Evolutionary conservation across 2,329 filamentous ascomycete species (phyloP).

Genomic region (Aspergillus amoenus): DNA sequence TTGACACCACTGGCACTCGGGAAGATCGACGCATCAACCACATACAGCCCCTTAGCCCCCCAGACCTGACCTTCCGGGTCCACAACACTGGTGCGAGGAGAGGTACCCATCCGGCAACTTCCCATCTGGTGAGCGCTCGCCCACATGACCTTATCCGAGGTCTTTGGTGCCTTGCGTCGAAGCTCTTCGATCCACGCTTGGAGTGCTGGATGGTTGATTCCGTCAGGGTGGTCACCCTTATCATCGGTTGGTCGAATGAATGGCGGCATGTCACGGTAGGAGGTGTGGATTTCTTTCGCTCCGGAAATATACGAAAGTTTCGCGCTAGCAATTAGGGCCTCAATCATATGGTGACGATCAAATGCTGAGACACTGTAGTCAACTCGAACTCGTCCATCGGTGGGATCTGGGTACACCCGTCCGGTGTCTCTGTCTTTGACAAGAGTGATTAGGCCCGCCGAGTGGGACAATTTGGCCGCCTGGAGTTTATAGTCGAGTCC

Average conservation of each 20-base stretch:
- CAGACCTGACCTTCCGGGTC: conserved; percentile 48
- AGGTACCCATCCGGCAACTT: conserved; percentile 49
- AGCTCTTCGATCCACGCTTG: conserved; percentile 55
- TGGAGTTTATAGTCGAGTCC: conserved; percentile 72
- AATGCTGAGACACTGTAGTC: conserved; percentile 69
- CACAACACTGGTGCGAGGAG: conserved; percentile 44
- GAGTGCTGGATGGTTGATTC: conserved; percentile 56
- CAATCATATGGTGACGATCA: conserved; percentile 70
- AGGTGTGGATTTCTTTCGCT: conserved; percentile 74
- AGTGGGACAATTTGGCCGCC: conserved; percentile 66
- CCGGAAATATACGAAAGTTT: conserved; percentile 78
- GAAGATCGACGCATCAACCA: conserved; percentile 52
- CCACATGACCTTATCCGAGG: conserved; percentile 45
- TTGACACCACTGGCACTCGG: conserved; percentile 53
- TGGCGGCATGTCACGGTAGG: conserved; percentile 60
- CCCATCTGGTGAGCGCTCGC: conserved; percentile 55
- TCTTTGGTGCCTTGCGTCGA: conserved; percentile 45
- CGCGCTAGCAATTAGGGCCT: conserved; percentile 69
- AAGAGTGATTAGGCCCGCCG: conserved; percentile 71
- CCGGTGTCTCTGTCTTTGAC: conserved; percentile 75
- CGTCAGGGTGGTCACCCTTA: conserved; percentile 32
- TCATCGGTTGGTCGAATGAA: conserved; percentile 54
- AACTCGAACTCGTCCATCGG: conserved; percentile 63
- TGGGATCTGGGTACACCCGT: conserved; percentile 69
- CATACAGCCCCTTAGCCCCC: conserved; percentile 47